Evolutionary conservation across 805 yeast genomes (phyloP).

Genomic region (Myxozyma neotropica): DNA sequence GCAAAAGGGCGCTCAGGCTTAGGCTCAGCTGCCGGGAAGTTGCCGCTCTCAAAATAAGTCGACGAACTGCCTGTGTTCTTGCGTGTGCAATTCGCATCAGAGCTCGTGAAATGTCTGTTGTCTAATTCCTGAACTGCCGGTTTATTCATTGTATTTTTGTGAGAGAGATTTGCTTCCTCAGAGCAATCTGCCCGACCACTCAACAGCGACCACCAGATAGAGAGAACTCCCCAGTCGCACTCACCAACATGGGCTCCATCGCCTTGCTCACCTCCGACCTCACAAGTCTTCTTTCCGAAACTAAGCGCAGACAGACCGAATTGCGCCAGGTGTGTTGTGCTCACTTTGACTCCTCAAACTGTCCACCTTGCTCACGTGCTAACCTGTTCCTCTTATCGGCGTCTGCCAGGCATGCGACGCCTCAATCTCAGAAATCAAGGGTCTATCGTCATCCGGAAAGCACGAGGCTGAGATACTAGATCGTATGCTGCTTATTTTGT

Average conservation of each 20-base stretch:
- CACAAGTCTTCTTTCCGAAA: constrained; percentile 61
- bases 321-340: constrained; percentile 54
- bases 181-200: too few relatives aligned
- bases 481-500: constrained; percentile 28
- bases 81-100: too few relatives aligned
- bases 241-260: constrained; percentile 47
- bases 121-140: too few relatives aligned
- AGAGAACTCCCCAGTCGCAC: neutral
- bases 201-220: too few relatives aligned
- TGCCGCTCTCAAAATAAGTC: too few relatives aligned
- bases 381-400: neutral
- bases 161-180: too few relatives aligned
- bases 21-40: too few relatives aligned
- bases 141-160: too few relatives aligned
- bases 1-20: too few relatives aligned
- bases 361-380: constrained; percentile 30
- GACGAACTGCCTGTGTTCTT: too few relatives aligned
- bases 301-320: constrained; percentile 71
- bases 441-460: constrained; percentile 24
- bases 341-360: neutral
- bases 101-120: too few relatives aligned
- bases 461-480: constrained; percentile 36
- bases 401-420: constrained; percentile 38
- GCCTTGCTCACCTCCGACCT: constrained; percentile 61
- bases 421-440: constrained; percentile 28